These are phyloP conservation scores for Dendryphion nanum DNA, from an alignment of 2,329 filamentous ascomycete genomes.

Conservation along the genomic window DNA sequence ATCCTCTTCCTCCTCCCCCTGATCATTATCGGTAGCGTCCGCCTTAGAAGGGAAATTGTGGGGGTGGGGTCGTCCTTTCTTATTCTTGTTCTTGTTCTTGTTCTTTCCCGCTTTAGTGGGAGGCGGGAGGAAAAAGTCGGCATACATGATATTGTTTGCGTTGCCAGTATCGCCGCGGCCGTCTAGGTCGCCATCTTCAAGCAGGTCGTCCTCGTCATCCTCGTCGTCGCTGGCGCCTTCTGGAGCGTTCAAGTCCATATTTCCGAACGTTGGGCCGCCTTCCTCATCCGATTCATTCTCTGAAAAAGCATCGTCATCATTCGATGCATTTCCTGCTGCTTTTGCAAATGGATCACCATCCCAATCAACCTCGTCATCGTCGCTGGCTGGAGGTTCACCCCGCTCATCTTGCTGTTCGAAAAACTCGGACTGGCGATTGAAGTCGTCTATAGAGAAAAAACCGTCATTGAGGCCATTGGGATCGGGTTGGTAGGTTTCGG, in stretches of 20 bases:
- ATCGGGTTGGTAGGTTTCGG: slow-evolving; percentile 65
- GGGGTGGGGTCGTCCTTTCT: slow-evolving; percentile 55
- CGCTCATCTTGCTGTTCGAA: slow-evolving; percentile 82
- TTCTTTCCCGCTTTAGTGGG: slow-evolving; percentile 66
- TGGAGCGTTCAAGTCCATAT: slow-evolving; percentile 71
- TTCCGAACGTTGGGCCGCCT: slow-evolving; percentile 73
- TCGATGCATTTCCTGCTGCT: slow-evolving; percentile 20
- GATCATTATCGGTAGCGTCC: slow-evolving; percentile 40
- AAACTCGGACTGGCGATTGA: slow-evolving; percentile 88
- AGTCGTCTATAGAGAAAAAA: slow-evolving; percentile 96
- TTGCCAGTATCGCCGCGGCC: slow-evolving; percentile 61
- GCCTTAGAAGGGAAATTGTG: slow-evolving; percentile 43
- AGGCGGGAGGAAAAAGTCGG: slow-evolving; percentile 90
- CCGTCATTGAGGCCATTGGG: slow-evolving; percentile 89
- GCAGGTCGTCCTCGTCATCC: slow-evolving; percentile 40
- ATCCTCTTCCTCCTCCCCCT: slow-evolving; percentile 46
- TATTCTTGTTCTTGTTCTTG: slow-evolving; percentile 57
- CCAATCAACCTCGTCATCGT: slow-evolving; percentile 82
- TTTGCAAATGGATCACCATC: slow-evolving; percentile 67
- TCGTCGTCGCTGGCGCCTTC: slow-evolving; percentile 69
- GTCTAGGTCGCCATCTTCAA: slow-evolving; percentile 56
- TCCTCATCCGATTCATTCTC: slow-evolving; percentile 68
- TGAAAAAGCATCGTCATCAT: slow-evolving; percentile 41
- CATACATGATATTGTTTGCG: slow-evolving; percentile 86
- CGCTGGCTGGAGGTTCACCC: slow-evolving; percentile 74